Evolutionary conservation across 1,284 basidiomycete genomes (phyloP).

Genomic region (Marasmius oreades): DNA sequence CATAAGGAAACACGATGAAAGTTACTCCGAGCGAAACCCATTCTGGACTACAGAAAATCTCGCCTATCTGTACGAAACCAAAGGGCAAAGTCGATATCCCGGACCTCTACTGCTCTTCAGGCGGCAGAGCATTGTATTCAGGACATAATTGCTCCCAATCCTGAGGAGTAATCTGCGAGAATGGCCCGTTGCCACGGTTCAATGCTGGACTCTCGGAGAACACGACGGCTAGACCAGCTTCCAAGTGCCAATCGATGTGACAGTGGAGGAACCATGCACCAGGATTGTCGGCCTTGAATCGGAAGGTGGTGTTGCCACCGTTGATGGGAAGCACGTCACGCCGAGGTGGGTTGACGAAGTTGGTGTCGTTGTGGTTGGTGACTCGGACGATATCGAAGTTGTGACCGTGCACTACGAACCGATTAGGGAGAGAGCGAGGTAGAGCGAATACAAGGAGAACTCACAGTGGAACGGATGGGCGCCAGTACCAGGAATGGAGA

Average conservation of each 20-base stretch:
- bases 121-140: conserved; percentile 24
- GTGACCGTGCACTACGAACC: conserved; percentile 31
- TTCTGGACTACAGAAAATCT: background rate
- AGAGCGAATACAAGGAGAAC: conserved; percentile 10
- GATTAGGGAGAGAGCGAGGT: background rate
- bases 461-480: conserved; percentile 34
- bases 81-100: too few species aligned
- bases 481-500: conserved; percentile 30
- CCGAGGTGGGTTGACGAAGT: conserved; percentile 30
- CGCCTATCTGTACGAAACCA: background rate
- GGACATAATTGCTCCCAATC: conserved; percentile 31
- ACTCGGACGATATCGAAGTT: conserved; percentile 31
- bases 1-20: too few species aligned
- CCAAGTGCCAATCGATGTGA: conserved; percentile 36
- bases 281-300: conserved; percentile 30
- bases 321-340: conserved; percentile 29
- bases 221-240: conserved; percentile 33
- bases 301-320: conserved; percentile 31
- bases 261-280: conserved; percentile 38
- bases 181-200: conserved; percentile 22
- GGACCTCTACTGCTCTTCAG: conserved; percentile 26
- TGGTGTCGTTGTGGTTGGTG: conserved; percentile 19
- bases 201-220: conserved; percentile 29
- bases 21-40: too few species aligned
- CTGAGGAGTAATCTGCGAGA: conserved; percentile 27